Percentiles rank a stretch among this genome's conserved stretches.
Evolutionary conservation across 805 yeast genomes (phyloP).

Genomic region (Candida quercuum): DNA sequence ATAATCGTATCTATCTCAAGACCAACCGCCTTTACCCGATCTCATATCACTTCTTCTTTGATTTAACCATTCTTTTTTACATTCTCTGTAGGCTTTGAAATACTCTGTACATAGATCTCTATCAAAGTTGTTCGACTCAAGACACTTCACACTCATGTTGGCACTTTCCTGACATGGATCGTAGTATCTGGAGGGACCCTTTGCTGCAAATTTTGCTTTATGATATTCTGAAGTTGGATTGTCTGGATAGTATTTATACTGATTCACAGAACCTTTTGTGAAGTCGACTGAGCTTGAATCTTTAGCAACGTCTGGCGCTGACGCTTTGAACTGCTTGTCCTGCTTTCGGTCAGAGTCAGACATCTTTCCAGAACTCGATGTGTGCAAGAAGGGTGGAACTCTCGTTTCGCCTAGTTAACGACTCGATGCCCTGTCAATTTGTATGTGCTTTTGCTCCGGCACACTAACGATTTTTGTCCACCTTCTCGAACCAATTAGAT

Average conservation of each 20-base stretch:
- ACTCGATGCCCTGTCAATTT: too few species aligned
- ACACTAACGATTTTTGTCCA: too few species aligned
- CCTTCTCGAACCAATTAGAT: not conserved
- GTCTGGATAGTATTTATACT: conserved; percentile 77
- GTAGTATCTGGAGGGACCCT: conserved; percentile 77
- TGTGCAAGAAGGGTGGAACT: too few species aligned
- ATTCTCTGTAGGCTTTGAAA: conserved; percentile 89
- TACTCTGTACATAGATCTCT: conserved; percentile 68
- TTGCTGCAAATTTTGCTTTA: conserved; percentile 61
- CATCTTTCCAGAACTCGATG: too few species aligned
- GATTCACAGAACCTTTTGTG: conserved; percentile 45
- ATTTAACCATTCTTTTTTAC: conserved; percentile 70
- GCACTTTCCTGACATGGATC: conserved; percentile 93
- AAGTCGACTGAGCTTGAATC: conserved; percentile 46
- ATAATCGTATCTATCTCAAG: too few species aligned
- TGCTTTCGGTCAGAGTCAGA: conserved; percentile 7
- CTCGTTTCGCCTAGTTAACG: too few species aligned
- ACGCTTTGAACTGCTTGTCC: conserved; percentile 15
- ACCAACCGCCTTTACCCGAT: conserved; percentile 22
- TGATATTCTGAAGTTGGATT: conserved; percentile 71
- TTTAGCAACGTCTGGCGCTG: conserved; percentile 22
- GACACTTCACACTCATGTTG: conserved; percentile 78
- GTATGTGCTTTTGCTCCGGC: too few species aligned
- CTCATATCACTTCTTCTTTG: conserved; percentile 31
- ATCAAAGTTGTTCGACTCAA: conserved; percentile 73